These are phyloP conservation scores for Calonectria pauciramosa DNA, from an alignment of 2,329 filamentous ascomycete genomes.

Conservation along the genomic window DNA sequence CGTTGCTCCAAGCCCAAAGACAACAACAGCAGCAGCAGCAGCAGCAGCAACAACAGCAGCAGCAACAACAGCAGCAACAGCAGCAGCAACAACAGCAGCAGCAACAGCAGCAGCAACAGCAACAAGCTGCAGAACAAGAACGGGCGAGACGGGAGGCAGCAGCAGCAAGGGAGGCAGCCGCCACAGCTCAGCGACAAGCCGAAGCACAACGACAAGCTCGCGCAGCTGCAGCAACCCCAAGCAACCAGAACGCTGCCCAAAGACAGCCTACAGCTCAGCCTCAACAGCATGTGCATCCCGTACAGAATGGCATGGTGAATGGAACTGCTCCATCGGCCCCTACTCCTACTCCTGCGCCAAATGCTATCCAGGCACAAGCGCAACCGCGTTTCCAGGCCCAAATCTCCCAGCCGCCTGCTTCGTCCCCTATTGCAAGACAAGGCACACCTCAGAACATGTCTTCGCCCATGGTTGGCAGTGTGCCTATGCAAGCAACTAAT, in stretches of 20 bases:
- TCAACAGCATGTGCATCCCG: constrained; percentile 51
- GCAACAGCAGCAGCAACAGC: constrained; percentile 61
- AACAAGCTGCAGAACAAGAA: constrained; percentile 56
- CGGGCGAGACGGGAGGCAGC: constrained; percentile 55
- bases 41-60: constrained; percentile 57
- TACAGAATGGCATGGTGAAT: constrained; percentile 57
- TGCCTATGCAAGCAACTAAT: constrained; percentile 74
- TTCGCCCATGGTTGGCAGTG: constrained; percentile 73
- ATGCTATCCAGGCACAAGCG: constrained; percentile 54
- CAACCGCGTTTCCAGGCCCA: constrained; percentile 67
- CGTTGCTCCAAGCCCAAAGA: constrained; percentile 61
- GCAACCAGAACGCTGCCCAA: constrained; percentile 43
- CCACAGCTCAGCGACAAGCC: constrained; percentile 50
- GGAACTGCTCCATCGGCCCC: constrained; percentile 52
- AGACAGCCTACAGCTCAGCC: constrained; percentile 45
- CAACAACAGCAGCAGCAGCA: constrained; percentile 50
- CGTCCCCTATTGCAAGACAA: constrained; percentile 76
- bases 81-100: constrained; percentile 57
- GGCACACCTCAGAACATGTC: constrained; percentile 76
- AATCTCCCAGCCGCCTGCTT: constrained; percentile 73
- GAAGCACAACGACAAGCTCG: constrained; percentile 55
- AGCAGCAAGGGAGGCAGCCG: constrained; percentile 48
- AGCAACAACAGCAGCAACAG: constrained; percentile 61
- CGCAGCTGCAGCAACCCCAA: constrained; percentile 44
- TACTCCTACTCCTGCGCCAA: constrained; percentile 56